Base-by-base conservation (phyloP, 176 grass and related monocot species). In the Zoysia pacifica region DNA sequence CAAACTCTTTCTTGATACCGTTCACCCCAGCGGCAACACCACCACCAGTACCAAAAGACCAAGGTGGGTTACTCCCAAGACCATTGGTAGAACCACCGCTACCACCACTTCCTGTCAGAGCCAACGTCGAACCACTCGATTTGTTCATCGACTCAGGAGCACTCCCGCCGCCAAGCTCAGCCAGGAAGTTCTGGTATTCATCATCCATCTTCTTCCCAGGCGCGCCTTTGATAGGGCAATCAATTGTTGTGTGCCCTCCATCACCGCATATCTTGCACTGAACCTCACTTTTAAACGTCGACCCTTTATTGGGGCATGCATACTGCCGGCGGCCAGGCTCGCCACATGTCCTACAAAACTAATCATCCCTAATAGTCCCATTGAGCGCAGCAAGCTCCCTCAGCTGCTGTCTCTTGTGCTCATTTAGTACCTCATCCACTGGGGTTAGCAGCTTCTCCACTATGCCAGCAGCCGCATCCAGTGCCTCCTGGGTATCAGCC, bases 361-460 rank as follows among this genome's bases (percentile, higher is more conserved):
- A 90, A 39, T 99, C 96, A 5, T 99, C 96, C 77, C 96, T 93
- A 62, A 99, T 99, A 10, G 96, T 99, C 47, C 96, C 96, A 39
- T 99, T 99, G n/a, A 99, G 75, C 0, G 96, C 84, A 0, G 96
- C 96, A 1, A 95, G 88, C 78, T 99, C 96, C 69, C 86, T 85
- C 86, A 99, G 72, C 65, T 99, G 96, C 87, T 99, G 93, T 37
- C 96, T 78, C 88, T 99, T 99, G 72, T 99, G 96, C 88, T 99
- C 96, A 11, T 99, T 95, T 48, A 99, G 87, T 44, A 93, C 88
- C 83, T 99, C 96, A 76, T 99, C 96, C 7, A 99, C 96, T 0
- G 93, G 96, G 7, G 93, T 93, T 46, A 99, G 85, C 45, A 99
- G 88, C 84, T 99, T 99, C 84, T 99, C 92, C 48, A 99, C 93